phyloP scores from a whole-genome alignment of 2,329 filamentous ascomycete genomes.

The Botrytis sinoallii region DNA sequence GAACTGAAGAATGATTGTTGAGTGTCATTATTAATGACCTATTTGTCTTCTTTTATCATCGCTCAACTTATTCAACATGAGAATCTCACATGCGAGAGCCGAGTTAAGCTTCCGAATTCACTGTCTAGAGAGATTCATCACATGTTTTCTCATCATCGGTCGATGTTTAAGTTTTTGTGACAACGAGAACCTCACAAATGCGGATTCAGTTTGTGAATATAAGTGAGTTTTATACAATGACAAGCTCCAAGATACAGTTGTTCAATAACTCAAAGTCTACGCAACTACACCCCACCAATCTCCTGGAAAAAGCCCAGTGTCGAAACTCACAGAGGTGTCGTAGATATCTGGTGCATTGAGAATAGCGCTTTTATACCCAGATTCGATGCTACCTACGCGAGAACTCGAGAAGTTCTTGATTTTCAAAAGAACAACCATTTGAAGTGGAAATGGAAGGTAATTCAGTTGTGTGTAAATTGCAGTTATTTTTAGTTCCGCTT shows the following conservation, averaged over 20 bases:
- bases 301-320: background rate
- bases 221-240: background rate
- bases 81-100: background rate
- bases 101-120: background rate
- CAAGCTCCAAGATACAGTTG: accelerated
- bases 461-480: background rate
- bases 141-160: background rate
- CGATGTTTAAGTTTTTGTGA: background rate
- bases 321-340: background rate
- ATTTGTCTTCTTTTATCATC: background rate
- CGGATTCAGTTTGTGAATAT: background rate
- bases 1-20: background rate
- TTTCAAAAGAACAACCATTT: background rate
- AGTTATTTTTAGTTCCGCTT: background rate
- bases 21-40: background rate
- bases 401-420: background rate
- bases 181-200: no score
- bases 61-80: background rate
- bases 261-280: background rate
- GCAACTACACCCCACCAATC: background rate
- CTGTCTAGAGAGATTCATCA: background rate
- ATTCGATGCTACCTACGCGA: background rate
- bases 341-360: background rate
- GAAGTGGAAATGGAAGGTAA: background rate
- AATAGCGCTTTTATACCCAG: background rate